Evolutionary conservation across 2,329 filamentous ascomycete genomes (phyloP).

Genomic region (Hypoxylon sp.): DNA sequence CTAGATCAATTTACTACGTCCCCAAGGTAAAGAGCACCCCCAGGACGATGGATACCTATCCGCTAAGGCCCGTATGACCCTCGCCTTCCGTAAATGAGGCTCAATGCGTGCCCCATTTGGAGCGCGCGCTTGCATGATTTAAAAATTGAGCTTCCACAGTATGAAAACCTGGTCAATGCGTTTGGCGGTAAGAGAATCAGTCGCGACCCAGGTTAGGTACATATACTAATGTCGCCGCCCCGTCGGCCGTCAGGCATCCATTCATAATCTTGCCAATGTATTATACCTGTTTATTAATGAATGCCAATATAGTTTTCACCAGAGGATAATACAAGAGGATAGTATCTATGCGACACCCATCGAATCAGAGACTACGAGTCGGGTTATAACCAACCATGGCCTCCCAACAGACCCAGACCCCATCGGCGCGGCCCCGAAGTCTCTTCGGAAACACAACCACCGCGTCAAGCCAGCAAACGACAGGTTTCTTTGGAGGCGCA

Average conservation of each 20-base stretch:
- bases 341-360: background rate
- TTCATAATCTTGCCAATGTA: conserved; percentile 14
- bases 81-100: background rate
- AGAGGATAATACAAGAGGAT: background rate
- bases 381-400: conserved; percentile 13
- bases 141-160: conserved; percentile 16
- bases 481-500: background rate
- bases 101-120: background rate
- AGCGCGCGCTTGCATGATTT: conserved; percentile 8
- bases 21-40: background rate
- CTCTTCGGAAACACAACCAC: conserved; percentile 13
- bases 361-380: background rate
- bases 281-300: background rate
- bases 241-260: background rate
- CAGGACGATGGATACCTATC: background rate
- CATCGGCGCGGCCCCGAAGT: conserved; percentile 4
- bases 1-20: background rate
- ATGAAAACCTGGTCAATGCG: conserved; percentile 34
- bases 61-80: background rate
- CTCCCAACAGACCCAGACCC: conserved; percentile 15
- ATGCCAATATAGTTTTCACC: background rate
- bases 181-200: conserved; percentile 34
- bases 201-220: conserved; percentile 1
- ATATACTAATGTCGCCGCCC: conserved; percentile 2
- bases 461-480: background rate